Evolutionary conservation across 148 eudicot genomes (phyloP).

Genomic region (Nepenthes gracilis): DNA sequence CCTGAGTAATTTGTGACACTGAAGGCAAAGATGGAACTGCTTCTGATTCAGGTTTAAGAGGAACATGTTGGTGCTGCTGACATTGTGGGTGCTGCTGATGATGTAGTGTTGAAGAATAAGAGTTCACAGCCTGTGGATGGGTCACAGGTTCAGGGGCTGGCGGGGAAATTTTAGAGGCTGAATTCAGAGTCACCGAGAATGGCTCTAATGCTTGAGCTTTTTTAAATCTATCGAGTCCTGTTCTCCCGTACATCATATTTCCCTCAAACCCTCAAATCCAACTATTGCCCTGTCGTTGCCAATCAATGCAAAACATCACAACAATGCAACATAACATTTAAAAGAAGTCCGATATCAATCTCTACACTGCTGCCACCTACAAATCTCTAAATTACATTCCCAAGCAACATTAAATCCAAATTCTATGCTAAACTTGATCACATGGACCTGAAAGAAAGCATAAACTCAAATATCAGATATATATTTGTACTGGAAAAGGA

Average conservation of each 20-base stretch:
- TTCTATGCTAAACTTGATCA: too few relatives aligned
- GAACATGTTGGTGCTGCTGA: conserved; percentile 12
- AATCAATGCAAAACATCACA: too few relatives aligned
- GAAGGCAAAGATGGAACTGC: conserved; percentile 15
- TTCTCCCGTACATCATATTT: conserved; percentile 67
- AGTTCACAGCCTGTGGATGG: conserved; percentile 7
- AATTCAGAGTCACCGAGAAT: conserved; percentile 38
- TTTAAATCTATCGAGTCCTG: conserved; percentile 85
- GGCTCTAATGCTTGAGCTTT: conserved; percentile 88
- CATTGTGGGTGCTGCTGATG: conserved; percentile 20
- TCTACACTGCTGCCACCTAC: too few relatives aligned
- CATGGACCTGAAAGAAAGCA: too few relatives aligned
- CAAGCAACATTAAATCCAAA: too few relatives aligned
- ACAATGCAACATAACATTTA: too few relatives aligned
- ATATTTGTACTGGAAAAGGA: too few relatives aligned
- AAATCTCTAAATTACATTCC: too few relatives aligned
- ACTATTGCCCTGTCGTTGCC: too few relatives aligned
- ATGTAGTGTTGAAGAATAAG: neutral
- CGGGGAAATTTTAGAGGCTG: conserved; percentile 21
- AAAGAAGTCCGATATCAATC: too few relatives aligned
- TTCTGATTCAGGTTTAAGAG: conserved; percentile 25
- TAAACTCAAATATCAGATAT: too few relatives aligned
- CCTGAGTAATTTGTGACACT: conserved; percentile 41
- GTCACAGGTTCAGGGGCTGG: conserved; percentile 17
- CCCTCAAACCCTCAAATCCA: neutral